A percentile compares a stretch with the other conserved stretches of the same genome.
Evolutionary conservation across 345 rosid genomes (phyloP).

Genomic region (Populus euphratica): DNA sequence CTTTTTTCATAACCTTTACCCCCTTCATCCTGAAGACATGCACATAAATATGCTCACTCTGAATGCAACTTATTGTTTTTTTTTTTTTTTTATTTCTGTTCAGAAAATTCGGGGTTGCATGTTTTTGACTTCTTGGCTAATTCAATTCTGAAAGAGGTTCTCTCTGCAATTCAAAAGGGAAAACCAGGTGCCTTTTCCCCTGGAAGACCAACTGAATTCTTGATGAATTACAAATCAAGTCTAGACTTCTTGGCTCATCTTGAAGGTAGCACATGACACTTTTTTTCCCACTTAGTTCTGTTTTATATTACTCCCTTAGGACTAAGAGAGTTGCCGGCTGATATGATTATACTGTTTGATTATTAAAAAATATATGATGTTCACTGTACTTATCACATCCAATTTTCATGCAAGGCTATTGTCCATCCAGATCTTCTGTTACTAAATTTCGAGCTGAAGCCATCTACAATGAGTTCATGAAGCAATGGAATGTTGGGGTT

Average conservation of each 20-base stretch:
- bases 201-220: constrained; percentile 91
- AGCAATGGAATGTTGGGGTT: constrained; percentile 95
- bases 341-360: constrained; percentile 4
- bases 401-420: constrained; percentile 80
- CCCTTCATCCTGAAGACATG: background rate
- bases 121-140: constrained; percentile 93
- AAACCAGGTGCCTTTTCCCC: constrained; percentile 98
- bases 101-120: constrained; percentile 96
- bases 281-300: background rate
- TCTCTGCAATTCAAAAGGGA: constrained; percentile 76
- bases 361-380: constrained; percentile 8
- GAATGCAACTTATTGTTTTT: background rate
- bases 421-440: constrained; percentile 94
- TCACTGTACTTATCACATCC: constrained; percentile 33
- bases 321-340: constrained; percentile 16
- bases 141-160: constrained; percentile 92
- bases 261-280: constrained; percentile 59
- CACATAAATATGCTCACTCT: background rate
- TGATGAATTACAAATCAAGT: constrained; percentile 89
- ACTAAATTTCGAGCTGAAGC: constrained; percentile 77
- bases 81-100: background rate
- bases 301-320: background rate
- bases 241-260: constrained; percentile 76
- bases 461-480: constrained; percentile 71
- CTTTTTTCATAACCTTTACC: background rate